Percentiles rank a stretch among this genome's conserved stretches.
Conservation (phyloP, 2,329 filamentous ascomycete genomes). For the Diplodia scrobiculata region DNA sequence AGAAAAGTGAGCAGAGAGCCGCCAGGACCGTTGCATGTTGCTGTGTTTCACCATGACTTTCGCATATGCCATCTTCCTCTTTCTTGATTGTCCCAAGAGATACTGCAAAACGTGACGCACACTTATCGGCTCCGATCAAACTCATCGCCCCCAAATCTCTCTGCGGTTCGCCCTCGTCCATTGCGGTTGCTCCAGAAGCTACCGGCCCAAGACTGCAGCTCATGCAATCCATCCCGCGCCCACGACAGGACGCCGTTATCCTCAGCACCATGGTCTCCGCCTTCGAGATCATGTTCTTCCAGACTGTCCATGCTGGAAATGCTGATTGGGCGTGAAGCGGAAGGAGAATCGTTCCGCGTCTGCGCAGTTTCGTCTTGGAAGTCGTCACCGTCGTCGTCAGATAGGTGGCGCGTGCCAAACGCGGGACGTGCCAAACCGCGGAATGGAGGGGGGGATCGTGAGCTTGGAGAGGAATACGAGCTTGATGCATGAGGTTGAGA, state of each 20-base stretch:
- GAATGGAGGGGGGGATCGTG: slow-evolving; percentile 7
- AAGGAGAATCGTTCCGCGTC: slow-evolving; percentile 16
- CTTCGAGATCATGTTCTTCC: slow-evolving; percentile 16
- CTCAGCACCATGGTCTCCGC: slow-evolving; percentile 17
- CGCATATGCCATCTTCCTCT: background rate
- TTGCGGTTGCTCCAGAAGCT: slow-evolving; percentile 11
- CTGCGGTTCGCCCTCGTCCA: background rate
- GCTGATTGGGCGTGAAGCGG: slow-evolving; percentile 21
- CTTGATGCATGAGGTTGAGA: slow-evolving; percentile 28
- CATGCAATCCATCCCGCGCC: slow-evolving; percentile 18
- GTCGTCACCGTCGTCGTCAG: slow-evolving; percentile 18
- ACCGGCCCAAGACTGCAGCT: slow-evolving; percentile 23
- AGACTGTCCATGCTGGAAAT: slow-evolving; percentile 4
- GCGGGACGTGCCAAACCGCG: background rate
- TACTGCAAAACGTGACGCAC: background rate
- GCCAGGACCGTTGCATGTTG: background rate
- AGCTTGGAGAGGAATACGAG: slow-evolving; percentile 20
- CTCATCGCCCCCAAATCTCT: slow-evolving; percentile 5
- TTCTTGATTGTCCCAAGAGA: background rate
- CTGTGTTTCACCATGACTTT: background rate
- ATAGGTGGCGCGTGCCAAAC: background rate
- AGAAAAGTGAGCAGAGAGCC: slow-evolving; percentile 11
- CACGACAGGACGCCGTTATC: slow-evolving; percentile 17
- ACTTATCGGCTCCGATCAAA: slow-evolving; percentile 9
- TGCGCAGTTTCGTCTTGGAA: slow-evolving; percentile 20